Evolutionary conservation across 2,329 filamentous ascomycete genomes (phyloP).

Genomic region (Botrytis cinerea): DNA sequence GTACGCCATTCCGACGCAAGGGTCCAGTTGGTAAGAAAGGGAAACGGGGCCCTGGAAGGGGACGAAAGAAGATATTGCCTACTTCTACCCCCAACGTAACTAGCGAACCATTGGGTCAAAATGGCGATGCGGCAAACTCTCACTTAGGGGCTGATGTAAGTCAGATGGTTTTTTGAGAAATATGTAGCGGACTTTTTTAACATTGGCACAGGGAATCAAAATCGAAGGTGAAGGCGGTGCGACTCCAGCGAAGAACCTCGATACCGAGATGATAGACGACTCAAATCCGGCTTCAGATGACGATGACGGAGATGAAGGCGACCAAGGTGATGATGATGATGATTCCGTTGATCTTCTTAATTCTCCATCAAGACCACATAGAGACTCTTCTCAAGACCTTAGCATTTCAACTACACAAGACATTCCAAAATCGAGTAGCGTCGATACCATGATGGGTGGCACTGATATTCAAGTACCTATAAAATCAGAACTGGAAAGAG

Average conservation of each 20-base stretch:
- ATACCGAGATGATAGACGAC: slow-evolving; percentile 42
- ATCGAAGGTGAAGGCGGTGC: slow-evolving; percentile 29
- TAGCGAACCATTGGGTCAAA: slow-evolving; percentile 31
- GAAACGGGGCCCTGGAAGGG: slow-evolving; percentile 75
- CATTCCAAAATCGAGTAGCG: slow-evolving; percentile 25
- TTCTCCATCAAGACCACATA: slow-evolving; percentile 38
- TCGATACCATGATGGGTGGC: slow-evolving; percentile 29
- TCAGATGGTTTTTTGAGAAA: not conserved
- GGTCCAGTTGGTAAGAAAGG: slow-evolving; percentile 66
- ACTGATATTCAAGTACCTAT: slow-evolving; percentile 25
- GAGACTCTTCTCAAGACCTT: slow-evolving; percentile 28
- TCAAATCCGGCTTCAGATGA: slow-evolving; percentile 38
- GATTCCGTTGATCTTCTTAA: slow-evolving; percentile 44
- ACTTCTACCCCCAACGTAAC: slow-evolving; percentile 25
- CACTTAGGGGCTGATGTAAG: slow-evolving; percentile 35
- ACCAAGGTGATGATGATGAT: slow-evolving; percentile 49
- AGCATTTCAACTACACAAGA: slow-evolving; percentile 12
- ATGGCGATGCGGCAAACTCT: slow-evolving; percentile 21
- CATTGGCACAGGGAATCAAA: slow-evolving; percentile 33
- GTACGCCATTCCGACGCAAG: slow-evolving; percentile 58
- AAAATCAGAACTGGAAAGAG: slow-evolving; percentile 28
- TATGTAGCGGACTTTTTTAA: slow-evolving; percentile 19
- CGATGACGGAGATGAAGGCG: slow-evolving; percentile 38
- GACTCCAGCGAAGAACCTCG: slow-evolving; percentile 33
- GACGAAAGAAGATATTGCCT: slow-evolving; percentile 62